Conservation (phyloP, 2,329 filamentous ascomycete genomes). For the Aureobasidium uvarum region DNA sequence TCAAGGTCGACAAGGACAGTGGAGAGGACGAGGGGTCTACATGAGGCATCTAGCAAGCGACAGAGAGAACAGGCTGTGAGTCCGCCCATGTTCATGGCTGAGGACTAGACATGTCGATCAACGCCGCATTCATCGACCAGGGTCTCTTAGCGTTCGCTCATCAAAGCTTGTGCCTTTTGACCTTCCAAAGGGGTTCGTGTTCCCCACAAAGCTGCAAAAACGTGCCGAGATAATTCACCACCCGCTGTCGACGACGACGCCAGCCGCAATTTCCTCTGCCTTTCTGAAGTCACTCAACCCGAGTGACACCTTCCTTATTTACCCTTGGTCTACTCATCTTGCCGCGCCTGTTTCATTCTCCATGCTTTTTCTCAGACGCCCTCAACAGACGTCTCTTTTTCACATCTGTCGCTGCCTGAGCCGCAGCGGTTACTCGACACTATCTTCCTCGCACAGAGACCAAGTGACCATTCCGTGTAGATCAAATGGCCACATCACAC, state of each 20-base stretch:
- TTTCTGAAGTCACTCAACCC: background rate
- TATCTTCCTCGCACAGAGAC: slow-evolving; percentile 33
- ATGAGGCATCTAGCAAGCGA: background rate
- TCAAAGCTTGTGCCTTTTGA: background rate
- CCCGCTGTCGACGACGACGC: background rate
- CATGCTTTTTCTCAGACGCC: background rate
- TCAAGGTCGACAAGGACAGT: background rate
- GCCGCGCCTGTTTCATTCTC: background rate
- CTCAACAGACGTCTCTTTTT: background rate
- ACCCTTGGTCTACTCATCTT: background rate
- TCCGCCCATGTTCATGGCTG: background rate
- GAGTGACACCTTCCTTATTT: background rate
- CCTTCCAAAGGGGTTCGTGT: background rate
- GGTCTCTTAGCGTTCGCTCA: background rate
- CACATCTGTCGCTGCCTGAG: background rate
- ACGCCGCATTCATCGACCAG: background rate
- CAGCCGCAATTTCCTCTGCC: background rate
- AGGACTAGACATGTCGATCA: slow-evolving; percentile 4
- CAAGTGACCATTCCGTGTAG: slow-evolving; percentile 41
- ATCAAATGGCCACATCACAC: slow-evolving; percentile 45
- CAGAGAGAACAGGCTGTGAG: background rate
- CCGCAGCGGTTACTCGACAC: slow-evolving; percentile 16
- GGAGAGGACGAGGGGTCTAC: background rate
- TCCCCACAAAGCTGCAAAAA: background rate
- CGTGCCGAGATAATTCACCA: background rate